phyloP scores from a whole-genome alignment of 192 early-diverging fungal genomes.

The Coemansia sp. region DNA sequence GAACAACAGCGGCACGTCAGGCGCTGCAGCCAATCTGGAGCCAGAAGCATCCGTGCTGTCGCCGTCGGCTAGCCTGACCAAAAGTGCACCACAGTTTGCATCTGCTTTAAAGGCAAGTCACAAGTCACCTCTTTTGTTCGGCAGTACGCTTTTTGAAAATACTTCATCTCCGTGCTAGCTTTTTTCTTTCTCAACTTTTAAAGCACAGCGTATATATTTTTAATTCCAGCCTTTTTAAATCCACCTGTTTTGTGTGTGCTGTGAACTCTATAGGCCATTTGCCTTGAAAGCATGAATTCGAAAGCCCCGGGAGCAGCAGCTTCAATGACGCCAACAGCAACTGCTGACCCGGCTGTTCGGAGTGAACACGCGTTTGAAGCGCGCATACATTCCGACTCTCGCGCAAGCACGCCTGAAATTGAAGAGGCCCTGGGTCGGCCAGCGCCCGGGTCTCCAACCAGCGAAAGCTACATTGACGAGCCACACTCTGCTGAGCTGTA shows the following conservation, averaged over 20 bases:
- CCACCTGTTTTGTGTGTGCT: not conserved
- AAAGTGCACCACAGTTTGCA: not conserved
- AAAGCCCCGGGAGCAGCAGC: not conserved
- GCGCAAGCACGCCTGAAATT: constrained; percentile 33
- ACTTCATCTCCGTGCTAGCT: too few species aligned
- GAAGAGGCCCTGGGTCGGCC: constrained; percentile 44
- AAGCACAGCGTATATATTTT: not conserved
- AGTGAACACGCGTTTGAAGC: not conserved
- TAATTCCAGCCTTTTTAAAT: not conserved
- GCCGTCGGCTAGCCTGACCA: not conserved
- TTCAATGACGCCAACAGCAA: too few species aligned
- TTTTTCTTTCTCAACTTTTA: too few species aligned
- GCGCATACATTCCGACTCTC: constrained; percentile 5
- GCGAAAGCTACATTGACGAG: constrained; percentile 49
- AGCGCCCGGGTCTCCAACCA: constrained; percentile 25
- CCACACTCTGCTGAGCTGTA: constrained; percentile 43
- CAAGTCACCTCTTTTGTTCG: not conserved
- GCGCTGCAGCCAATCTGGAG: not conserved
- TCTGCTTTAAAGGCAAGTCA: constrained; percentile 3
- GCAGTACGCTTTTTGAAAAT: constrained; percentile 1
- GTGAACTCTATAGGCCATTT: too few species aligned
- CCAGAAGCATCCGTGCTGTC: not conserved
- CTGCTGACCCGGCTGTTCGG: not conserved
- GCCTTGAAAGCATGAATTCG: not conserved
- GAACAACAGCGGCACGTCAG: not conserved